Conservation (phyloP, 164 flowering plant species). For the Vitis cinerea region DNA sequence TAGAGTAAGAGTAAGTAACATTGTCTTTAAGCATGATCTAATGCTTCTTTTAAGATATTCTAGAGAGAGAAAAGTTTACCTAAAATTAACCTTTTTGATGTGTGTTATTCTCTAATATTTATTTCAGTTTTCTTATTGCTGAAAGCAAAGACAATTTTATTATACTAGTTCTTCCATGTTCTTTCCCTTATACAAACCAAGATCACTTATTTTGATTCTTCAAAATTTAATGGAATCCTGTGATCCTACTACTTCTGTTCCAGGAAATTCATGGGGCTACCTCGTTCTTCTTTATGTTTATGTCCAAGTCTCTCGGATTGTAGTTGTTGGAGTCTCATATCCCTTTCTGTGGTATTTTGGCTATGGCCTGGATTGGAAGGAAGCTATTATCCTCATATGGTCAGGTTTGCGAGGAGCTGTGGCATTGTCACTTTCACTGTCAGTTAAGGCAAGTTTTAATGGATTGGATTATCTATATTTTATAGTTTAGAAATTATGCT, state of each 20-base stretch:
- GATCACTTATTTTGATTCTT: background rate
- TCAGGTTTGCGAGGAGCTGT: slow-evolving; percentile 95
- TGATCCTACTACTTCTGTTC: slow-evolving; percentile 6
- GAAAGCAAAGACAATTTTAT: no score
- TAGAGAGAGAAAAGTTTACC: no score
- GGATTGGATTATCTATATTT: background rate
- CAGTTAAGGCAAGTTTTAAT: slow-evolving; percentile 69
- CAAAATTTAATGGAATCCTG: background rate
- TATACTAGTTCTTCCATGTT: no score
- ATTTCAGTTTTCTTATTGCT: no score
- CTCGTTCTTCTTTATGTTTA: slow-evolving; percentile 71
- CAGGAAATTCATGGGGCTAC: slow-evolving; percentile 84
- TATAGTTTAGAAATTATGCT: no score
- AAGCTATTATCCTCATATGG: slow-evolving; percentile 84
- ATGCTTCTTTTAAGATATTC: no score
- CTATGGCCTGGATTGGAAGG: slow-evolving; percentile 95
- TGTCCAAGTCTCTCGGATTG: slow-evolving; percentile 67
- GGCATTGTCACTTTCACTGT: slow-evolving; percentile 81
- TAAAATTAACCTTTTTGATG: no score
- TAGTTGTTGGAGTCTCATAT: slow-evolving; percentile 70
- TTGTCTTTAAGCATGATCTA: no score
- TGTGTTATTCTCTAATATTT: no score
- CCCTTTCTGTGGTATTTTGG: slow-evolving; percentile 76
- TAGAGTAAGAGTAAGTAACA: no score
- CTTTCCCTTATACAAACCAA: no score